Conservation (phyloP, 2,329 filamentous ascomycete genomes). For the Myriangium duriaei region DNA sequence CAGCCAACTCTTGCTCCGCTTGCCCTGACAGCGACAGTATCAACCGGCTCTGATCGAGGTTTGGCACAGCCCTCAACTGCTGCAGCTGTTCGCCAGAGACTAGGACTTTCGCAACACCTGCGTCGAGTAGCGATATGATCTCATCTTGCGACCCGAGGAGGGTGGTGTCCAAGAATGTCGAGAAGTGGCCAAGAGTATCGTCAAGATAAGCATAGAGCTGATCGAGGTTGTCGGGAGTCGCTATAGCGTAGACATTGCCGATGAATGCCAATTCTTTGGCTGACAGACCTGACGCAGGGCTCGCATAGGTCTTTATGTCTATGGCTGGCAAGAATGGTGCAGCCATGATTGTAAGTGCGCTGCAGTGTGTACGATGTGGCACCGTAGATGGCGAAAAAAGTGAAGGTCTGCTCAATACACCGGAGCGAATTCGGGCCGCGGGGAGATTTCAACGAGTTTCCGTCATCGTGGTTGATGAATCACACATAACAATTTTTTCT, state of each 20-base stretch:
- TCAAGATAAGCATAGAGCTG: conserved; percentile 41
- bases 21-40: conserved; percentile 40
- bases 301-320: conserved; percentile 32
- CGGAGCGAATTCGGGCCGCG: too few relatives aligned
- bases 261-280: conserved; percentile 44
- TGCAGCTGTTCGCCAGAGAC: conserved; percentile 58
- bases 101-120: conserved; percentile 75
- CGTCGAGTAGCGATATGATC: conserved; percentile 68
- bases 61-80: conserved; percentile 38
- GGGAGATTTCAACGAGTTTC: too few relatives aligned
- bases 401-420: too few relatives aligned
- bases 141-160: conserved; percentile 56
- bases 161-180: conserved; percentile 66
- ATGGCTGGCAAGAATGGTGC: conserved; percentile 37
- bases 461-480: too few relatives aligned
- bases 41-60: conserved; percentile 44
- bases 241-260: conserved; percentile 43
- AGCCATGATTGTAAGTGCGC: conserved; percentile 27
- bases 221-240: conserved; percentile 33
- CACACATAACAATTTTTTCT: too few relatives aligned
- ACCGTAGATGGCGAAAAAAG: too few relatives aligned
- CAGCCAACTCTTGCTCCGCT: conserved; percentile 28
- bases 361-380: too few relatives aligned
- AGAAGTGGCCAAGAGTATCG: conserved; percentile 41
- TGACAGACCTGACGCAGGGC: conserved; percentile 37